phyloP scores from a whole-genome alignment of 1,284 basidiomycete genomes.

The Pterulicium gracile region DNA sequence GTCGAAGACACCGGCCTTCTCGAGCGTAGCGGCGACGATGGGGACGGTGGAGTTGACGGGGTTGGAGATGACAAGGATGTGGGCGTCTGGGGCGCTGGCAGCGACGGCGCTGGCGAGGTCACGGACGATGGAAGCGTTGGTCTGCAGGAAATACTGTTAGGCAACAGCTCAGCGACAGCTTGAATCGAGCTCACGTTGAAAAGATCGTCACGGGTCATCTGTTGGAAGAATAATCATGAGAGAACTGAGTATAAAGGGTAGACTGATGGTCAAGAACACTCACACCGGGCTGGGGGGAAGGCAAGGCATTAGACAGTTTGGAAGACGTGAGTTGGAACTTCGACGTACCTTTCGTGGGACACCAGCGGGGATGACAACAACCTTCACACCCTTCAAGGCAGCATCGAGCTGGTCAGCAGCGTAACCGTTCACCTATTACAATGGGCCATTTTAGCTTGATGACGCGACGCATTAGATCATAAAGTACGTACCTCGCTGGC shows the following conservation, averaged over 20 bases:
- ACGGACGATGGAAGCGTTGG: conserved; percentile 92
- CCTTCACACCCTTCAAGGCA: conserved; percentile 77
- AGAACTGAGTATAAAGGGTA: conserved; percentile 9
- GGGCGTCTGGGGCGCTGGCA: conserved; percentile 81
- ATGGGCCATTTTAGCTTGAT: conserved; percentile 8
- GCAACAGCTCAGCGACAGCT: not conserved
- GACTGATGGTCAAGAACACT: conserved; percentile 24
- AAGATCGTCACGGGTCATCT: conserved; percentile 98
- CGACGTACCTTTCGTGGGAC: conserved; percentile 80
- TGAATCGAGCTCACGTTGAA: conserved; percentile 72
- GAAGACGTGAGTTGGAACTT: too few relatives aligned
- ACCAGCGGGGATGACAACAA: conserved; percentile 97
- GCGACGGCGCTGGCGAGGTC: conserved; percentile 88
- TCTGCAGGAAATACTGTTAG: conserved; percentile 31
- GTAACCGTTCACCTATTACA: conserved; percentile 64
- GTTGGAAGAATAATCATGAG: conserved; percentile 13
- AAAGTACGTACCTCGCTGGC: conserved; percentile 56
- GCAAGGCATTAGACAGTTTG: conserved; percentile 18
- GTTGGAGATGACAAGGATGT: conserved; percentile 95
- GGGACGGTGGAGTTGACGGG: conserved; percentile 95
- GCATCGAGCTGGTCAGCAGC: conserved; percentile 77
- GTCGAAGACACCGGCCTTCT: conserved; percentile 92
- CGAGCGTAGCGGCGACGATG: conserved; percentile 88
- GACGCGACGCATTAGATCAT: conserved; percentile 6
- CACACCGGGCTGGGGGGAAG: conserved; percentile 51